These are phyloP conservation scores for Cryphonectria naterciae DNA, from an alignment of 2,329 filamentous ascomycete species.

Conservation along the genomic window DNA sequence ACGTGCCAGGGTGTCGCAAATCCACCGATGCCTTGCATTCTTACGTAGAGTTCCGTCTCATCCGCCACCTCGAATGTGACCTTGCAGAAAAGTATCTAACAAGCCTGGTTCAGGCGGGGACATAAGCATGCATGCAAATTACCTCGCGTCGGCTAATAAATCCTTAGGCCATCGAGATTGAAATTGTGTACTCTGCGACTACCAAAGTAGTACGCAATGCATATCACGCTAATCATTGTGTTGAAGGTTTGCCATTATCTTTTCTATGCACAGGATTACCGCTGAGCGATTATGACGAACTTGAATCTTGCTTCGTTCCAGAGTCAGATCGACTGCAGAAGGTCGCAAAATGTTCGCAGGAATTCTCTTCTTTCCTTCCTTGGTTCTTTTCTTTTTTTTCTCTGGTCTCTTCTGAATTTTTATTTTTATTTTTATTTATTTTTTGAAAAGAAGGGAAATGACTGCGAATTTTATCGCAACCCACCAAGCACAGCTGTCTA, in stretches of 20 bases:
- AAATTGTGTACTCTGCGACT: not conserved
- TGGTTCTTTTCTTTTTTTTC: not conserved
- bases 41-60: not conserved
- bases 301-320: not conserved
- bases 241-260: not conserved
- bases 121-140: not conserved
- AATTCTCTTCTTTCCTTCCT: not conserved
- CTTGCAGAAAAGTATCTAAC: not conserved
- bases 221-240: not conserved
- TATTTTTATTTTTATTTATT: too few species aligned
- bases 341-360: not conserved
- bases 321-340: too few species aligned
- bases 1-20: not conserved
- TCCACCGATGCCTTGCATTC: not conserved
- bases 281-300: not conserved
- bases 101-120: not conserved
- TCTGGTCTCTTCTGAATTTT: not conserved
- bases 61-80: not conserved
- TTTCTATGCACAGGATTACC: not conserved
- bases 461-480: too few species aligned
- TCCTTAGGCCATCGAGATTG: not conserved
- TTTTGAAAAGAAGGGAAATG: too few species aligned
- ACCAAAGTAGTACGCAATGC: not conserved
- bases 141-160: not conserved
- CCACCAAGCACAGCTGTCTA: too few species aligned